Evolutionary conservation across 192 early-diverging fungal species (phyloP), one percentile per base, ranked within the genome.

Genomic region (Entomortierella beljakovae): DNA sequence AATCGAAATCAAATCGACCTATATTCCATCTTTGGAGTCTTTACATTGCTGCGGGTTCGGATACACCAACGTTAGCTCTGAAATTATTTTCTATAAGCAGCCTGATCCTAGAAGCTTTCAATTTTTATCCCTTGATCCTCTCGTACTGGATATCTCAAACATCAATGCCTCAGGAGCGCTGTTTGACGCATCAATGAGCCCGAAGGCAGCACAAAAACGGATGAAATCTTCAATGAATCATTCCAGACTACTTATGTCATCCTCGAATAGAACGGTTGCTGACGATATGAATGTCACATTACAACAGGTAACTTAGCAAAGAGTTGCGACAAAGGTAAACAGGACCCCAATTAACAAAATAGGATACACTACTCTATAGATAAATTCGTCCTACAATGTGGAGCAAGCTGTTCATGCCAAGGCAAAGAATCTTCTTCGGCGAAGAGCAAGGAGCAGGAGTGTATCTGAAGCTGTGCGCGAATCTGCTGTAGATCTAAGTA

Each of bases 71-170:
- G 59, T 83, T 28, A 83, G 82, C 57, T 75, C 72, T 16, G 85
- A 88, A 42, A 83, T 87, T 7, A 86, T 89, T 22, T 85, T 87
- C 55, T 89, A 86, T 55, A 81, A 86, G 43, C 88, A 87, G 46
- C 88, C 88, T 1, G 87, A 89, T 43, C 86, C 88, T 9, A 66
- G 75, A 16, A 75, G 70, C 20, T 81, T 91, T 26, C 92, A 94
- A 55, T 94, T 91, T 62, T 72, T 90, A 16, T 91, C 90, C 18
- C 79, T 90, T 1, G 85, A 91, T 22, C 90, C 92, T 2, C 69
- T 94, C 10, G 81, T 85, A 18, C 68, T 94, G 3, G 92, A 94
- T 65, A 85, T 94, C 3, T 88, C 90, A 4, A 61, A 76, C 16
- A 64, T 81, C 43, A 83, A 77, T 59, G 46, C 62, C 2, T 63